Base-by-base conservation (phyloP, 2,329 filamentous ascomycete genomes). In the Fusarium cyanostomum region DNA sequence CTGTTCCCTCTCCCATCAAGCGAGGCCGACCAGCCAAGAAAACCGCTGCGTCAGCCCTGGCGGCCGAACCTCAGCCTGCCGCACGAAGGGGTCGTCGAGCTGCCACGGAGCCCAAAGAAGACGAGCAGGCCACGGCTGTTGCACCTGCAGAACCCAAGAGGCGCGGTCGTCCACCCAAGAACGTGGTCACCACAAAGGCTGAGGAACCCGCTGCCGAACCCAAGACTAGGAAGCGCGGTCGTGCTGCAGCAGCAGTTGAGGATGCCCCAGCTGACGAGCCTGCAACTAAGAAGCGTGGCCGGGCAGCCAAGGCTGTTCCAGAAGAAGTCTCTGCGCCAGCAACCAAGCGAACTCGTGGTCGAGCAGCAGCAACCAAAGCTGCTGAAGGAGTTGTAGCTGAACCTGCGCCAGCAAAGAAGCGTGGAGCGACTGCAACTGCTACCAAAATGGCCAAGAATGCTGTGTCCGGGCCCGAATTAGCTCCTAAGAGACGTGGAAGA, bases 91-190 rank as follows among this genome's bases (percentile, higher is more conserved):
- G 62, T 15, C 66, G 59, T 10, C 51, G 35, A 35, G 45, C 64
- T 39, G 62, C 54, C 15, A 45, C 39, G 1, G 53, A 54, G 8
- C 31, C 64, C 9, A 33, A 50, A 12, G 52, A 51, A n/a, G 38
- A 52, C 7, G 51, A 60, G 21, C 34, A 44, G 9, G 13, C 31
- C 3, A 31, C 27, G 7, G 26, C 15, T 11, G 43, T 27, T 16
- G 11, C 41, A 1, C 24, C 37, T 16, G 33, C 15, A 7, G 56
- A 56, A 10, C 54, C 62, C n/a, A 71, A 67, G 44, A 59, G 53
- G 45, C 68, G 68, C 1, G 68, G 68, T 3, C 68, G 66, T 26
- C 66, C 68, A 31, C 35, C 58, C 12, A 52, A 57, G 52, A 65
- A 62, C 11, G 18, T n/a, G 0, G 37, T 56, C 15, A 37, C n/a